These are phyloP conservation scores for Phyllachora maydis DNA, from an alignment of 2,329 filamentous ascomycete species.

Conservation along the genomic window DNA sequence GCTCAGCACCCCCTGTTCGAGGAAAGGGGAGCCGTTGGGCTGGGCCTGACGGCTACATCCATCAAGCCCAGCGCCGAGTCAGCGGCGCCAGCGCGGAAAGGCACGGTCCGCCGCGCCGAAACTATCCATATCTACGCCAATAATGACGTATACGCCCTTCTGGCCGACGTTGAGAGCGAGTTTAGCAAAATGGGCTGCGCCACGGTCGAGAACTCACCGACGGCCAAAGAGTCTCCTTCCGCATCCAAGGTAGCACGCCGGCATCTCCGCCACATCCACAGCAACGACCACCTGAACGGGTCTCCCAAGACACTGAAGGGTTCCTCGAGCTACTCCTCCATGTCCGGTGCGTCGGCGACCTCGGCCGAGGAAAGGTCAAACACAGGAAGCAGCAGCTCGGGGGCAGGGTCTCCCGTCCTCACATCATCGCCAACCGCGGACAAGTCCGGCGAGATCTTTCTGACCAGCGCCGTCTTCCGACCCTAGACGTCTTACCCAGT, in stretches of 20 bases:
- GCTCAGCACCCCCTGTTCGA: slow-evolving; percentile 27
- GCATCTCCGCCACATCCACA: slow-evolving; percentile 24
- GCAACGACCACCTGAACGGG: slow-evolving; percentile 28
- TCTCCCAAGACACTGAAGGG: too few relatives aligned
- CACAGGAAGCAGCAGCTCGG: too few relatives aligned
- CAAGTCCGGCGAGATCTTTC: slow-evolving; percentile 14
- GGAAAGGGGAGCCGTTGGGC: slow-evolving; percentile 1
- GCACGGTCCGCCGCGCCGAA: slow-evolving; percentile 25
- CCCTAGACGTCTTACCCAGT: slow-evolving; percentile 12
- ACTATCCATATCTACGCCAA: slow-evolving; percentile 51
- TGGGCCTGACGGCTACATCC: slow-evolving; percentile 1
- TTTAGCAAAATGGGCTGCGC: slow-evolving; percentile 23
- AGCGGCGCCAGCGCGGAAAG: slow-evolving; percentile 7
- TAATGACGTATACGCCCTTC: slow-evolving; percentile 42
- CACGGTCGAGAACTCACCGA: slow-evolving; percentile 14
- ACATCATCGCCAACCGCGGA: too few relatives aligned
- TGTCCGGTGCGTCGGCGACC: too few relatives aligned
- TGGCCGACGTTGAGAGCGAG: slow-evolving; percentile 45
- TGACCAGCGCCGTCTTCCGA: slow-evolving; percentile 28
- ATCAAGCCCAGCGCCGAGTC: slow-evolving; percentile 1
- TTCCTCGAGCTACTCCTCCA: too few relatives aligned
- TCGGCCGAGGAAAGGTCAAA: too few relatives aligned
- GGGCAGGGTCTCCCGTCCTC: too few relatives aligned
- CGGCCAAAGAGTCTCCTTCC: slow-evolving; percentile 11
- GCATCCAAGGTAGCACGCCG: slow-evolving; percentile 14